Conservation (phyloP, 768 basidiomycete species). For the Lentinula raphanica region DNA sequence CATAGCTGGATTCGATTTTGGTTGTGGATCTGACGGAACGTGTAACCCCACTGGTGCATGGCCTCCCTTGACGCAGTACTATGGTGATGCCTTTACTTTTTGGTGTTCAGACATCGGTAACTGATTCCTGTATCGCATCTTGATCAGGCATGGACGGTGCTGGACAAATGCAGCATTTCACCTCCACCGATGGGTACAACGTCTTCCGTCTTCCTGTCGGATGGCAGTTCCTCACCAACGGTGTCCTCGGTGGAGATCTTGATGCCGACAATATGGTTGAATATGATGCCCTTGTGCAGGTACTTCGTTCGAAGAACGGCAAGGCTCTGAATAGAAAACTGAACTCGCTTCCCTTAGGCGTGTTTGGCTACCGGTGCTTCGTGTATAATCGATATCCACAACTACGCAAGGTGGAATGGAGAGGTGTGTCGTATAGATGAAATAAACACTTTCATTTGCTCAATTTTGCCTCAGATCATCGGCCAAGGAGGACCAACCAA, state of each 20-base stretch:
- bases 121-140: background rate
- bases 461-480: conserved; percentile 34
- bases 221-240: conserved; percentile 49
- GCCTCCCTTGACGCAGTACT: conserved; percentile 41
- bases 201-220: conserved; percentile 56
- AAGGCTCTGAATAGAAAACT: background rate
- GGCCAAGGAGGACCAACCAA: conserved; percentile 60
- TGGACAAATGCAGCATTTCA: conserved; percentile 63
- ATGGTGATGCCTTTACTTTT: conserved; percentile 23
- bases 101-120: conserved; percentile 2
- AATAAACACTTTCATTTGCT: background rate
- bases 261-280: conserved; percentile 37
- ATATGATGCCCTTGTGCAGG: conserved; percentile 50
- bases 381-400: conserved; percentile 57
- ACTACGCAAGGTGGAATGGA: conserved; percentile 54
- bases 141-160: conserved; percentile 33
- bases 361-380: conserved; percentile 44
- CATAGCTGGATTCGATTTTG: conserved; percentile 54
- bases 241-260: conserved; percentile 33
- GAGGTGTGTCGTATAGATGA: conserved; percentile 23
- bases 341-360: conserved; percentile 12
- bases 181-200: conserved; percentile 48
- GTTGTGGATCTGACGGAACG: conserved; percentile 40
- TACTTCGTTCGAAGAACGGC: too few relatives aligned
- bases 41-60: conserved; percentile 33